Conservation (phyloP, 208 protist species). For the Acanthamoeba lugdunensis region DNA sequence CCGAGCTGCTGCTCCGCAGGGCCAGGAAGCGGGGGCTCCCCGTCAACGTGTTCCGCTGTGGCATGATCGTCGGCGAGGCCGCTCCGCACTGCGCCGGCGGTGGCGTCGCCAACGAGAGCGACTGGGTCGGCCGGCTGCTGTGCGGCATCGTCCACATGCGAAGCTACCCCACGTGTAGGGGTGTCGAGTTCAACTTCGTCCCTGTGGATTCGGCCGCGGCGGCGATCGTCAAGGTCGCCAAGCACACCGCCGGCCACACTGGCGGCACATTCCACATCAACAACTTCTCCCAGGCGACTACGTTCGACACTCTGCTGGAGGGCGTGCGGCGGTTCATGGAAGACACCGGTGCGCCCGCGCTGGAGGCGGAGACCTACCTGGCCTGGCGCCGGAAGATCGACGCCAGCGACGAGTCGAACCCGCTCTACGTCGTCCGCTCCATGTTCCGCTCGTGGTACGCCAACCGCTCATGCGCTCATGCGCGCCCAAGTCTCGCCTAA, state of each 20-base stretch:
- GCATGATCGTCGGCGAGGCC: not conserved
- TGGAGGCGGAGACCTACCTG: not conserved
- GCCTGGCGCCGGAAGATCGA: not conserved
- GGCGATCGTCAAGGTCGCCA: not conserved
- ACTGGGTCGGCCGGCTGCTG: not conserved
- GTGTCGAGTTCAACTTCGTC: slow-evolving; percentile 3
- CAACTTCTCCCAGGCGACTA: not conserved
- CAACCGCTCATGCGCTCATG: too few species aligned
- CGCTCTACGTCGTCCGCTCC: not conserved
- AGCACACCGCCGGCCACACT: not conserved
- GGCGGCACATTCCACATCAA: slow-evolving; percentile 12
- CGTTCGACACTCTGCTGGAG: not conserved
- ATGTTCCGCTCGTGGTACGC: slow-evolving; percentile 10
- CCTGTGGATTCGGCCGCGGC: not conserved
- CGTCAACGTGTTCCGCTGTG: not conserved
- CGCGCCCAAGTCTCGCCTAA: too few species aligned
- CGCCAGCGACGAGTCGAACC: slow-evolving; percentile 2
- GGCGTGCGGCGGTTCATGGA: not conserved
- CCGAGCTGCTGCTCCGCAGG: not conserved
- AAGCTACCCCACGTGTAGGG: not conserved
- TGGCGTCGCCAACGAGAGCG: not conserved
- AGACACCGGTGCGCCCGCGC: not conserved
- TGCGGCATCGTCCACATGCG: slow-evolving; percentile 14
- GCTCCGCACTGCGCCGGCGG: not conserved
- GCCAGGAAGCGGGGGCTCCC: not conserved